Base-by-base conservation (phyloP, 208 protist species). In the Naegleria fowleri region DNA sequence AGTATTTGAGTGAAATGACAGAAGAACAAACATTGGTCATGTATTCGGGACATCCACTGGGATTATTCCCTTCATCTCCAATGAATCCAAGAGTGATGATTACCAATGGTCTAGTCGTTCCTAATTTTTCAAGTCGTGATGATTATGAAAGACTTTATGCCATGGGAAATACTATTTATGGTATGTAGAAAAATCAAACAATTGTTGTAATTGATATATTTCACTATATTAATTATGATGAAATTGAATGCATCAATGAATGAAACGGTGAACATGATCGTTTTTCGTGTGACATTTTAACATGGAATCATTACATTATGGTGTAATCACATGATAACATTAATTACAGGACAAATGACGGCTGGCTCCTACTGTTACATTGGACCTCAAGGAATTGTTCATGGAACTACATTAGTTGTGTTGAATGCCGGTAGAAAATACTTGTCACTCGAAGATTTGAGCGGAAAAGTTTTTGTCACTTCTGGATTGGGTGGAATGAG, bases 321-420 rank as follows among this genome's bases (percentile, higher is more conserved):
- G n/a, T n/a, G n/a, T n/a, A n/a, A n/a, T 95, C 96, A 93, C 97
- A 97, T 90, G n/a, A n/a, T n/a, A n/a, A n/a, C n/a, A n/a, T n/a
- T n/a, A n/a, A n/a, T n/a, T n/a, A n/a, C n/a, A n/a, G 96, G 96
- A 38, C 96, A 97, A 91, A 97, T 97, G 96, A 97, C 96, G n/a
- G 96, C 96, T 58, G 94, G 96, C 55, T 33, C 88, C n/a, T 94
- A 91, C 59, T 91, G 86, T 88, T 94, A 97, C 84, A 97, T 97
- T 91, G 96, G 96, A 40, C 93, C 95, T n/a, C 95, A 97, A 83
- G 96, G 96, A 59, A 97, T 97, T 90, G 96, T 98, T 0, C 96
- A 97, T 91, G 96, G 96, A 41, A 98, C 96, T 4, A 97, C 96
- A 38, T 93, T 97, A 16, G 97, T 96, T 13, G 76, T 98, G 5